phyloP scores from a whole-genome alignment of 139 green algal genomes.

The Volvox reticuliferus region DNA sequence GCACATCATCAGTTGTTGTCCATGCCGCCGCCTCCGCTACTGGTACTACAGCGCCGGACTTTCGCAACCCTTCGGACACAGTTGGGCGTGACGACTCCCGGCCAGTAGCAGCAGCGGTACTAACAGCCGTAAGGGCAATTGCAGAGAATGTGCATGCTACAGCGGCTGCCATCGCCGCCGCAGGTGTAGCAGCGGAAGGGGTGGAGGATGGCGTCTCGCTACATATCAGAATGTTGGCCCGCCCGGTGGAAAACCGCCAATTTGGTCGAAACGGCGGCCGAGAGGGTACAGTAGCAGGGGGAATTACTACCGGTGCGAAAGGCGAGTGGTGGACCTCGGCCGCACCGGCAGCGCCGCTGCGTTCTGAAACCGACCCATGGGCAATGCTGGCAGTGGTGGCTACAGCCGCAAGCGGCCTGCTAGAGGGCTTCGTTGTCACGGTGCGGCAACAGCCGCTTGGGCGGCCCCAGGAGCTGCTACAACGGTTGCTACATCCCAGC shows the following conservation, averaged over 20 bases:
- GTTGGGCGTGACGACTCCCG: too few relatives aligned
- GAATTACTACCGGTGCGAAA: neutral
- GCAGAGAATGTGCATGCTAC: neutral
- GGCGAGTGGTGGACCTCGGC: neutral
- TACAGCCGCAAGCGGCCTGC: neutral
- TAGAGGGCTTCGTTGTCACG: constrained; percentile 5
- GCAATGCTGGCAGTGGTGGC: neutral
- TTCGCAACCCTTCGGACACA: too few relatives aligned
- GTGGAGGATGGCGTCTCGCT: too few relatives aligned
- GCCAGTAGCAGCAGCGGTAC: neutral
- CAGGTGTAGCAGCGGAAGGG: neutral
- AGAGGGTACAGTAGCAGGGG: too few relatives aligned
- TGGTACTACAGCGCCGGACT: too few relatives aligned
- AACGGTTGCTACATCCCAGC: neutral
- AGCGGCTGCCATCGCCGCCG: neutral
- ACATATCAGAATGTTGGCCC: too few relatives aligned
- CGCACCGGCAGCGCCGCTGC: too few relatives aligned
- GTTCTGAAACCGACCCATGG: neutral
- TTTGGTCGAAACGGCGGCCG: too few relatives aligned
- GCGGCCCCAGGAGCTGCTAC: neutral
- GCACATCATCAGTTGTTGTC: too few relatives aligned
- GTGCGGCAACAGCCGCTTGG: neutral
- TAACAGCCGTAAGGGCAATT: neutral
- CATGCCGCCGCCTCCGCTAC: too few relatives aligned
- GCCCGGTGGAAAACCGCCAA: too few relatives aligned